phyloP scores from a whole-genome alignment of 768 basidiomycete species.

The Boletus tylopilopsis region DNA sequence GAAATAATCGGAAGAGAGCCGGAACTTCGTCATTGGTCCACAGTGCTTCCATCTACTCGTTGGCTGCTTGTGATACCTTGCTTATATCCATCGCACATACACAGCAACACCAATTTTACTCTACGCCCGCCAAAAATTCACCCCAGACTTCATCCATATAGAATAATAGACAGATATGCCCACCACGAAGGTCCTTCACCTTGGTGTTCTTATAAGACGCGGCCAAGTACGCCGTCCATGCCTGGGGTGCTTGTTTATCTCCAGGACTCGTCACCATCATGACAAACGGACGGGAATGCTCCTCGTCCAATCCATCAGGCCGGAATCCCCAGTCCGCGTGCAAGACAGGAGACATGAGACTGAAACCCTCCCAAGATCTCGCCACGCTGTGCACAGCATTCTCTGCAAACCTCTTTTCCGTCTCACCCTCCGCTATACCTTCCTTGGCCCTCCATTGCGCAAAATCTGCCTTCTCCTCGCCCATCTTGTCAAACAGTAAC shows the following conservation, averaged over 20 bases:
- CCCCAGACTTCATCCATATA: conserved; percentile 46
- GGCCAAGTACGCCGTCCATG: conserved; percentile 49
- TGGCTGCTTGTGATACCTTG: no score
- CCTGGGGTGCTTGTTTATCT: conserved; percentile 40
- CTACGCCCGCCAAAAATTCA: conserved; percentile 21
- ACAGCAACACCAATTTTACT: conserved; percentile 14
- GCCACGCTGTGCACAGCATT: conserved; percentile 46
- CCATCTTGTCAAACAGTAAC: conserved; percentile 39
- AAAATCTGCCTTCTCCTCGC: conserved; percentile 32
- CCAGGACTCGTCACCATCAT: conserved; percentile 40
- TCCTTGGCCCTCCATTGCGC: conserved; percentile 40
- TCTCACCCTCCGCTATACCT: conserved; percentile 40
- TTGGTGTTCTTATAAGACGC: conserved; percentile 41
- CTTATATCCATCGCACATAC: no score
- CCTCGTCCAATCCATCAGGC: conserved; percentile 41
- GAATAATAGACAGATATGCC: conserved; percentile 46
- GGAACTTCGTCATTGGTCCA: no score
- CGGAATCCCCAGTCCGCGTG: conserved; percentile 52
- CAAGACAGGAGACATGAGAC: conserved; percentile 37
- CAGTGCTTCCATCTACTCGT: no score
- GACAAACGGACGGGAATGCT: conserved; percentile 42
- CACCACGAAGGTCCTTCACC: conserved; percentile 42
- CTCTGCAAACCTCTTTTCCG: conserved; percentile 38
- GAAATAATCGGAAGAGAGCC: no score
- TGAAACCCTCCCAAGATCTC: conserved; percentile 50